Conservation (phyloP, 371 early-diverging fungal species). For the Nematocida sp. region DNA sequence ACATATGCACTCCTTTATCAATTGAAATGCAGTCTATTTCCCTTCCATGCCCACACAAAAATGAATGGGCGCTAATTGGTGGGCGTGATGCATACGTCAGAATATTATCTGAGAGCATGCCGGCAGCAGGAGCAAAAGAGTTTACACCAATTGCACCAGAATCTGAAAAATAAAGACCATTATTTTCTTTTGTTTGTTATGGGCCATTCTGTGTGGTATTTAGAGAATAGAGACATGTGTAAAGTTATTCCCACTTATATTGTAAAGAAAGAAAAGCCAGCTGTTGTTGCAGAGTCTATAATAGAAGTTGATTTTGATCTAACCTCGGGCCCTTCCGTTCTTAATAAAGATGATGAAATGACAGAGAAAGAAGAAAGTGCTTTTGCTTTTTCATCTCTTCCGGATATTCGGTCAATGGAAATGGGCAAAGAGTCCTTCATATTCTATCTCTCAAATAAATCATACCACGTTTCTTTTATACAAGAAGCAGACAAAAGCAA, state of each 20-base stretch:
- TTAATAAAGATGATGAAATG: background rate
- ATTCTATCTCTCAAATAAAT: background rate
- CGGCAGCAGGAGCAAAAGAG: background rate
- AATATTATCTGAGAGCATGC: background rate
- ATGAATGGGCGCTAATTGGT: slow-evolving; percentile 8
- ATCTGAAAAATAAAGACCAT: slow-evolving; percentile 31
- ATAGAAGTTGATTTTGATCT: background rate
- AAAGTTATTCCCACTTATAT: background rate
- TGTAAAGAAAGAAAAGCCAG: background rate
- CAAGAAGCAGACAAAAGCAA: background rate
- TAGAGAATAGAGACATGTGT: slow-evolving; percentile 44
- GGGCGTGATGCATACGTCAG: slow-evolving; percentile 5
- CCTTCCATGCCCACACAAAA: background rate
- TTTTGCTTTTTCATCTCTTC: slow-evolving; percentile 1
- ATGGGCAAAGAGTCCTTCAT: slow-evolving; percentile 4
- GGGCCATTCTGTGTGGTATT: slow-evolving; percentile 41
- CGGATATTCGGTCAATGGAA: slow-evolving; percentile 5
- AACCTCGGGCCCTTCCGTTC: background rate
- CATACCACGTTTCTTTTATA: background rate
- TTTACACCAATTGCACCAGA: slow-evolving; percentile 41
- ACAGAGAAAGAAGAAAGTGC: background rate
- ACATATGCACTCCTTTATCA: background rate
- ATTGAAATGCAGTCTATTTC: slow-evolving; percentile 19
- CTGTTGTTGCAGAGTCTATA: background rate
- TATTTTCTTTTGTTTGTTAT: slow-evolving; percentile 49